These are phyloP conservation scores for Scheffersomyces stambukii DNA, from an alignment of 1,139 yeast genomes.

Conservation along the genomic window DNA sequence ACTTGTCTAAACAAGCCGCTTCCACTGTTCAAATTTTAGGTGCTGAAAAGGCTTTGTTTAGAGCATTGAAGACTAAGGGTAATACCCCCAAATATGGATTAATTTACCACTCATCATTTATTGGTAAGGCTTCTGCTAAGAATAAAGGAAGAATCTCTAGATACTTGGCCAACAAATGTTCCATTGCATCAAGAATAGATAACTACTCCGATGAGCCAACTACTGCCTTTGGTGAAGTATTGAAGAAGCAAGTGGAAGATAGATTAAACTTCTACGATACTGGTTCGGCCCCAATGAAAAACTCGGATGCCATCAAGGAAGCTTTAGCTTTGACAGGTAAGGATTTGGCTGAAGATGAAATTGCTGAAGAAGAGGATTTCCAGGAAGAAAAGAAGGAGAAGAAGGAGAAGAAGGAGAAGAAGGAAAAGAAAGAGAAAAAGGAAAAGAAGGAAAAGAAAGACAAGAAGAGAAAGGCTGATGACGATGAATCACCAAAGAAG, in stretches of 20 bases:
- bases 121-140: slow-evolving; percentile 96
- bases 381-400: slow-evolving; percentile 38
- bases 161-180: slow-evolving; percentile 97
- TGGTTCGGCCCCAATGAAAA: slow-evolving; percentile 96
- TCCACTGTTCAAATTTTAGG: slow-evolving; percentile 98
- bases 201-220: slow-evolving; percentile 87
- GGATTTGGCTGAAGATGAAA: slow-evolving; percentile 19
- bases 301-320: slow-evolving; percentile 87
- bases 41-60: slow-evolving; percentile 98
- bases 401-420: slow-evolving; percentile 52
- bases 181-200: slow-evolving; percentile 98
- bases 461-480: slow-evolving; percentile 52
- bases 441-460: slow-evolving; percentile 52
- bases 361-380: slow-evolving; percentile 27
- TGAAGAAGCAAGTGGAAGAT: slow-evolving; percentile 97
- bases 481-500: slow-evolving; percentile 30
- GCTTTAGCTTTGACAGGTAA: slow-evolving; percentile 70
- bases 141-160: slow-evolving; percentile 99
- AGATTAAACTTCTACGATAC: slow-evolving; percentile 94
- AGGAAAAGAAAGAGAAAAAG: slow-evolving; percentile 54
- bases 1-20: slow-evolving; percentile 96
- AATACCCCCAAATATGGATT: slow-evolving; percentile 99
- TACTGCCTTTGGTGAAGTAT: slow-evolving; percentile 81
- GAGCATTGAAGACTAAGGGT: slow-evolving; percentile 97
- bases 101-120: slow-evolving; percentile 92